Base-by-base conservation (phyloP, 2,329 filamentous ascomycete genomes). In the Pseudocercospora fuligena region DNA sequence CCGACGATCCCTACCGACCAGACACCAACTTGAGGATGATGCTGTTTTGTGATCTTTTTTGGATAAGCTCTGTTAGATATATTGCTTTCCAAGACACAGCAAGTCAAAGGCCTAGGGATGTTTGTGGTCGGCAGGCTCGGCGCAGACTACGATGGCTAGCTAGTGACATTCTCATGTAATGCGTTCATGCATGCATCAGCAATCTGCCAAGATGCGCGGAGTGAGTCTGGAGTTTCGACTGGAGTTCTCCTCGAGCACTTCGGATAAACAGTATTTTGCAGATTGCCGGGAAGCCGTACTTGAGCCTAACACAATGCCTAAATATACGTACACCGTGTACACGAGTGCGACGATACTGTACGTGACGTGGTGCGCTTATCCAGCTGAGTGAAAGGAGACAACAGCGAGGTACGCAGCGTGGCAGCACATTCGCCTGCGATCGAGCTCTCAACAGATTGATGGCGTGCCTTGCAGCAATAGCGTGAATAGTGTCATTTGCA, bases 401-500 rank as follows among this genome's bases (percentile, higher is more conserved):
- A 21, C 51, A 27, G 51, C 51, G 51, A 40, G 36, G 36, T 14
- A 25, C 14, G 51, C 51, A 25, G 51, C 51, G 51, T 54, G 14
- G 51, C 51, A 12, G 49, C 49, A 25, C 25, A 53, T 53, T 53
- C 49, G 49, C 46, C 46, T 47, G 33, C 33, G 33, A 36, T 36
- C 33, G 33, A 36, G 12, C 33, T 47, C 46, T 49, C 46, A 49
- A 49, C 46, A 25, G 23, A 25, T 21, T 49, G 46, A 49, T 54
- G 21, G 51, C 51, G 51, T 29, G 51, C 51, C 51, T 54, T 54
- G 51, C 51, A 54, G 51, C 23, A 29, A 25, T n/a, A 56, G 23
- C 25, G 25, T 31, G 25, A 16, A 6, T n/a, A n/a, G 51, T 29
- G 25, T 56, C 12, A 16, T 12, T 56, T 43, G 40, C 40, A 19